A percentile compares a stretch with the other conserved stretches of the same genome.
phyloP scores from a whole-genome alignment of 345 rosid genomes.

The Sisymbrium irio region DNA sequence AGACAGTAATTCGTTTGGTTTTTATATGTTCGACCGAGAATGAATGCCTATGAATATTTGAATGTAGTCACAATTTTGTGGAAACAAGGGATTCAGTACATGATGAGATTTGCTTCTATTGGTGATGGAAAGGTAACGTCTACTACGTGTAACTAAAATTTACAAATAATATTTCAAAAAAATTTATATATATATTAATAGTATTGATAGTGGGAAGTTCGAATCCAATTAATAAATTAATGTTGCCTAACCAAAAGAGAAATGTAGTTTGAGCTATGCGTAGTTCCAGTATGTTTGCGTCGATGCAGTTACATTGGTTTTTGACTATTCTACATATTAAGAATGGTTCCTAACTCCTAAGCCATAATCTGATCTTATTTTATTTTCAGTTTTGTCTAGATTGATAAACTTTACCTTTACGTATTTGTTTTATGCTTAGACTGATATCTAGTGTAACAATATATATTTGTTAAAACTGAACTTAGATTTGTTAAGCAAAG shows the following conservation, averaged over 20 bases:
- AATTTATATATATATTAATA: not conserved
- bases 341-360: not conserved
- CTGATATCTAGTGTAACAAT: too few species aligned
- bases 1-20: constrained; percentile 12
- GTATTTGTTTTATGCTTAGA: too few species aligned
- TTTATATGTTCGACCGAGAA: not conserved
- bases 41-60: constrained; percentile 18
- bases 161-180: not conserved
- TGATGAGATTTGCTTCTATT: constrained; percentile 3
- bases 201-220: not conserved
- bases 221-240: constrained; percentile 24
- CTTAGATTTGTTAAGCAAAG: too few species aligned
- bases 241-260: constrained; percentile 25
- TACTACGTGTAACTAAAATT: not conserved
- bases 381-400: too few species aligned
- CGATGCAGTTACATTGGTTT: not conserved
- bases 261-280: constrained; percentile 4
- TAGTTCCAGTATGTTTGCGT: not conserved
- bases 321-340: not conserved
- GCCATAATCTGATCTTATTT: not conserved
- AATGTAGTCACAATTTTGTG: constrained; percentile 14
- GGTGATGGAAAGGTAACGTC: constrained; percentile 12
- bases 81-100: constrained; percentile 14
- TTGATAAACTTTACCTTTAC: too few species aligned
- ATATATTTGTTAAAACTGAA: too few species aligned